Evolutionary conservation across 177 flowering plant species (phyloP).

Genomic region (Vitis hybrid): DNA sequence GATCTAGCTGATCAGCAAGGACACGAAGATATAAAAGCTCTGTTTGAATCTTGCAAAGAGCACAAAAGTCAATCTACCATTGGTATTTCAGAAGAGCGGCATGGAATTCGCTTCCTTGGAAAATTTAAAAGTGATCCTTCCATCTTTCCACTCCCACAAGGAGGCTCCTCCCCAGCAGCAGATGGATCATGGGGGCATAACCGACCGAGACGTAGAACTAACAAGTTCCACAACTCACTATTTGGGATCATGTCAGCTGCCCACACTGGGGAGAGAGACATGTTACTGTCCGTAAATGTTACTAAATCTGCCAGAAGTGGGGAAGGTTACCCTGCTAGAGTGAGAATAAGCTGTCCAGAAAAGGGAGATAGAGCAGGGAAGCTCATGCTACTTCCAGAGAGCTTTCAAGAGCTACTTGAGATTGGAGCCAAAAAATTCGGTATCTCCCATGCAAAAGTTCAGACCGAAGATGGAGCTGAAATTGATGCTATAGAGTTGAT

Average conservation of each 20-base stretch:
- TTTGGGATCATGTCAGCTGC: constrained; percentile 82
- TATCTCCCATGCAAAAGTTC: constrained; percentile 38
- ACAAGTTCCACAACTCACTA: constrained; percentile 73
- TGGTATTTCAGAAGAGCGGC: constrained; percentile 26
- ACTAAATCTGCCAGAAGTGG: background rate
- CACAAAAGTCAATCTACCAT: constrained; percentile 17
- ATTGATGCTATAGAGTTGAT: constrained; percentile 70
- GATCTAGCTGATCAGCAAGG: constrained; percentile 88
- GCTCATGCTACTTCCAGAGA: constrained; percentile 64
- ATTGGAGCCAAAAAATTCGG: constrained; percentile 64
- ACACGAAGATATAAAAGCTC: constrained; percentile 66
- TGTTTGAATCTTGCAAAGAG: constrained; percentile 44
- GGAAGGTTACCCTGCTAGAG: constrained; percentile 35
- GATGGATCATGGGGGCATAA: constrained; percentile 33
- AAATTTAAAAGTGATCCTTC: constrained; percentile 67
- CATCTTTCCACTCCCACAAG: constrained; percentile 29
- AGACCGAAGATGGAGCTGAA: constrained; percentile 59
- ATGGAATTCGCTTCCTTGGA: constrained; percentile 31
- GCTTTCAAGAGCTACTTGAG: constrained; percentile 52
- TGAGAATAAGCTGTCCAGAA: constrained; percentile 60
- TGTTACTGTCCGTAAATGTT: constrained; percentile 13
- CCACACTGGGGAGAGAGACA: constrained; percentile 29
- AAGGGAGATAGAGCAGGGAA: constrained; percentile 48
- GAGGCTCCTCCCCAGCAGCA: constrained; percentile 11
- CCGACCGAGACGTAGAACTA: constrained; percentile 52